Evolutionary conservation across 164 flowering plant genomes (phyloP).

Genomic region (Stephania yunnanensis): DNA sequence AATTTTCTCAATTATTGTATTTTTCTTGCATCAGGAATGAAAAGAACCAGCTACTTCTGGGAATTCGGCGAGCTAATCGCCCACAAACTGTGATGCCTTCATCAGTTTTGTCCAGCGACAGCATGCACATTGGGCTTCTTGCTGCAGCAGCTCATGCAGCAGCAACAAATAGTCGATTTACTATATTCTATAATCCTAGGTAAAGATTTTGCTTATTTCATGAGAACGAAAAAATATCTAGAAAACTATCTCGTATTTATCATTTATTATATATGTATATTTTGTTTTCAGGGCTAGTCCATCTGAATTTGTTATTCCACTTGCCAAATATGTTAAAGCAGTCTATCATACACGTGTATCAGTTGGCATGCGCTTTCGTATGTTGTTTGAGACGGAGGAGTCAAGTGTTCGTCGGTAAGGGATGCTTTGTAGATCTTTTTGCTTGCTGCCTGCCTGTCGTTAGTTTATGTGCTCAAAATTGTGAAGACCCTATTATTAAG

Average conservation of each 20-base stretch:
- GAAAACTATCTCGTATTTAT: neutral
- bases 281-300: constrained; percentile 73
- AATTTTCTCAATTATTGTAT: neutral
- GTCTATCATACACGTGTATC: constrained; percentile 88
- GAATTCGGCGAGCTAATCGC: constrained; percentile 84
- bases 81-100: constrained; percentile 94
- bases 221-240: neutral
- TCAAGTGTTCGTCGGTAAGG: constrained; percentile 86
- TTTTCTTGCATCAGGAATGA: constrained; percentile 60
- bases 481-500: neutral
- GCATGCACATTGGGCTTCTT: constrained; percentile 95
- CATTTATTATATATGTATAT: neutral
- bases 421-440: neutral
- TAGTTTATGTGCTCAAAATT: neutral
- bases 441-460: neutral
- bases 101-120: constrained; percentile 89
- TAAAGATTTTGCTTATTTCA: constrained; percentile 12
- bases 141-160: constrained; percentile 99
- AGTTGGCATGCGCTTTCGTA: constrained; percentile 94
- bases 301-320: constrained; percentile 82
- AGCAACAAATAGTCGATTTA: constrained; percentile 82
- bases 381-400: constrained; percentile 92
- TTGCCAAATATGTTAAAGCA: constrained; percentile 73
- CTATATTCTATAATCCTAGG: constrained; percentile 92
- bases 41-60: constrained; percentile 79